Conservation (phyloP, 768 basidiomycete genomes). For the Leccinellum luteum region DNA sequence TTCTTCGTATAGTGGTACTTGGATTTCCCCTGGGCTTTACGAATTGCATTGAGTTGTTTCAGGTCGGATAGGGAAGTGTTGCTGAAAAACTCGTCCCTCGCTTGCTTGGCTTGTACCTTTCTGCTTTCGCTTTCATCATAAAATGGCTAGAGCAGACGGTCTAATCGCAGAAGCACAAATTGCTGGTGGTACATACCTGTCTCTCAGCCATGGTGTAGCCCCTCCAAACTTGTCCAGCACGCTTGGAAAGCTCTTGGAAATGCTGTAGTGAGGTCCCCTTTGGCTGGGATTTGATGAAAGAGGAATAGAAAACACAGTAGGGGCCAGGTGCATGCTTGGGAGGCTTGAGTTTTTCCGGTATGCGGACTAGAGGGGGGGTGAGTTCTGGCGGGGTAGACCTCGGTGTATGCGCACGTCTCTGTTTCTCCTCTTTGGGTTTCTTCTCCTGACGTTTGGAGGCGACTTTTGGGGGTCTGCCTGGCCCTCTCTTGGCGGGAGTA, state of each 20-base stretch:
- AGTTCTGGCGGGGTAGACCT: not conserved
- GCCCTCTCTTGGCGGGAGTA: slow-evolving; percentile 7
- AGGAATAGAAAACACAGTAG: slow-evolving; percentile 25
- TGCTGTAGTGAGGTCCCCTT: not conserved
- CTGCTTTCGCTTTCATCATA: slow-evolving; percentile 17
- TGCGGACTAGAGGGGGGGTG: slow-evolving; percentile 12
- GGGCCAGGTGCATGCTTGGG: slow-evolving; percentile 29
- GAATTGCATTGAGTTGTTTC: slow-evolving; percentile 33
- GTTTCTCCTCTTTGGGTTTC: slow-evolving; percentile 5
- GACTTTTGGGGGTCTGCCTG: not conserved
- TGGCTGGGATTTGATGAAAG: slow-evolving; percentile 10
- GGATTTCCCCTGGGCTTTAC: slow-evolving; percentile 25
- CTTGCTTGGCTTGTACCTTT: slow-evolving; percentile 19
- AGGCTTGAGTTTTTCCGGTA: slow-evolving; percentile 17
- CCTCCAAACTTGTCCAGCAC: slow-evolving; percentile 30
- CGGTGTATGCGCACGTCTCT: slow-evolving; percentile 12
- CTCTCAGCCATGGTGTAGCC: slow-evolving; percentile 34
- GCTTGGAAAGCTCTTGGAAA: slow-evolving; percentile 9
- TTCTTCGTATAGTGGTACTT: slow-evolving; percentile 7
- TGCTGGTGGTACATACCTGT: slow-evolving; percentile 26
- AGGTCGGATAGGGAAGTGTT: slow-evolving; percentile 18
- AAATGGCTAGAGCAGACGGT: slow-evolving; percentile 22
- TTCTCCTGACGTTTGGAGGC: slow-evolving; percentile 4
- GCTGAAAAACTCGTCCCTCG: slow-evolving; percentile 29
- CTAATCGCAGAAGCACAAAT: not conserved